Evolutionary conservation across 371 early-diverging fungal species (phyloP).

Genomic region (Mortierella sp.): DNA sequence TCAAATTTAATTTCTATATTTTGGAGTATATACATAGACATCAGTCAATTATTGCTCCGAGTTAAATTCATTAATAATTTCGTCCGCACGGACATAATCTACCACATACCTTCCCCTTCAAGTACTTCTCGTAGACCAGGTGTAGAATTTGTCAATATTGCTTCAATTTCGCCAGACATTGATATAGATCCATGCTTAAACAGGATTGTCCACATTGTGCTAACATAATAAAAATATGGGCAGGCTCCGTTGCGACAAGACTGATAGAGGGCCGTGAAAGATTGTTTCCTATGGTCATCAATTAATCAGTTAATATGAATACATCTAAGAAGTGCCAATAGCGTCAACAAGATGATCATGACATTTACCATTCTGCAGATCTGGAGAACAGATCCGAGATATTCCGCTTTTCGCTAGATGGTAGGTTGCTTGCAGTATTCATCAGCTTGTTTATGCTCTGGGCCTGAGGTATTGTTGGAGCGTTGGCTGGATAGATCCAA

Average conservation of each 20-base stretch:
- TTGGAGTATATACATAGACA: background rate
- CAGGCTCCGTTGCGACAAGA: constrained; percentile 40
- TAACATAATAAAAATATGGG: constrained; percentile 49
- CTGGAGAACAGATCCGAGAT: constrained; percentile 44
- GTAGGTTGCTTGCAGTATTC: constrained; percentile 32
- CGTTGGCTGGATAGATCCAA: constrained; percentile 47
- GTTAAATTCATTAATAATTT: background rate
- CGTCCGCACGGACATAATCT: constrained; percentile 10
- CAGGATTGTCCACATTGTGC: constrained; percentile 38
- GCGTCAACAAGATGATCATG: background rate
- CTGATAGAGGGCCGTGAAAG: constrained; percentile 42
- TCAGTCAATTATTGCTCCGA: background rate
- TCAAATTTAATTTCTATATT: constrained; percentile 33
- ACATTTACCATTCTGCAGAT: constrained; percentile 34
- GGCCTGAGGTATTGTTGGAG: constrained; percentile 28
- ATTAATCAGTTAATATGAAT: background rate
- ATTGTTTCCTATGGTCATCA: constrained; percentile 32
- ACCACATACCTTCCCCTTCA: constrained; percentile 32
- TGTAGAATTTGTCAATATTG: constrained; percentile 45
- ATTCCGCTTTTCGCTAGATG: constrained; percentile 29
- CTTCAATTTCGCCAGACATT: constrained; percentile 35
- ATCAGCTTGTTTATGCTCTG: constrained; percentile 41
- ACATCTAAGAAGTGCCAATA: background rate
- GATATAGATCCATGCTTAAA: constrained; percentile 42
- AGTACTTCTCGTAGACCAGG: constrained; percentile 42